Evolutionary conservation across 2,329 filamentous ascomycete genomes (phyloP).

Genomic region (Colletotrichum sp.): DNA sequence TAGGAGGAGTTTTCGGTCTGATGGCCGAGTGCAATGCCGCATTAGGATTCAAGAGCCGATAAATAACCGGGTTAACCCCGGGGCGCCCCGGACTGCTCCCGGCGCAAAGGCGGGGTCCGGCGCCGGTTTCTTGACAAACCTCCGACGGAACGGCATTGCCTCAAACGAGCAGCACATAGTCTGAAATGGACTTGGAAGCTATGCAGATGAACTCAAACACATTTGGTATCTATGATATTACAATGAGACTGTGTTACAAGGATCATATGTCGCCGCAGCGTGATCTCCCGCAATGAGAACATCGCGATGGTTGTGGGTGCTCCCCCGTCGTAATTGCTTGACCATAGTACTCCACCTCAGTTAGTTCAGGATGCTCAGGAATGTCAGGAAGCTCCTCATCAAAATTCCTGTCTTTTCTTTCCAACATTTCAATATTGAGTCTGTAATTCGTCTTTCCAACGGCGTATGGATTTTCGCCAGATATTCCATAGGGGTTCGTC

Average conservation of each 20-base stretch:
- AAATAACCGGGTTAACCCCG: not conserved
- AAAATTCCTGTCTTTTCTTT: not conserved
- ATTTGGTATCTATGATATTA: not conserved
- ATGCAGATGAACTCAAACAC: not conserved
- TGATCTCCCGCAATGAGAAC: not conserved
- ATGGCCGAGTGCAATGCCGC: not conserved
- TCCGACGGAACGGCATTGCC: not conserved
- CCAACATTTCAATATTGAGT: constrained; percentile 10
- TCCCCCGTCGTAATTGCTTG: not conserved
- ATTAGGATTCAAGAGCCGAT: not conserved
- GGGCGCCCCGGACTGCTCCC: not conserved
- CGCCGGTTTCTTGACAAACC: not conserved
- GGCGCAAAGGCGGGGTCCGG: not conserved
- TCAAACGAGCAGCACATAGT: not conserved
- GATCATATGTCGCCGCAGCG: not conserved
- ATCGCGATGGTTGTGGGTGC: not conserved
- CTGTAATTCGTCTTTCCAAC: constrained; percentile 11
- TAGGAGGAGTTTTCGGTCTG: not conserved
- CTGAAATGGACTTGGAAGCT: not conserved
- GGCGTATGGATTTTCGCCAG: not conserved
- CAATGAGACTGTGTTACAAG: not conserved
- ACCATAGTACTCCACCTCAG: not conserved
- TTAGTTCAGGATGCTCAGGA: not conserved
- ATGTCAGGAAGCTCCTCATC: not conserved
- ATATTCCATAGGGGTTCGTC: constrained; percentile 2